Base-by-base conservation (phyloP, 2,329 filamentous ascomycete species). In the Verticillium albo-atrum region DNA sequence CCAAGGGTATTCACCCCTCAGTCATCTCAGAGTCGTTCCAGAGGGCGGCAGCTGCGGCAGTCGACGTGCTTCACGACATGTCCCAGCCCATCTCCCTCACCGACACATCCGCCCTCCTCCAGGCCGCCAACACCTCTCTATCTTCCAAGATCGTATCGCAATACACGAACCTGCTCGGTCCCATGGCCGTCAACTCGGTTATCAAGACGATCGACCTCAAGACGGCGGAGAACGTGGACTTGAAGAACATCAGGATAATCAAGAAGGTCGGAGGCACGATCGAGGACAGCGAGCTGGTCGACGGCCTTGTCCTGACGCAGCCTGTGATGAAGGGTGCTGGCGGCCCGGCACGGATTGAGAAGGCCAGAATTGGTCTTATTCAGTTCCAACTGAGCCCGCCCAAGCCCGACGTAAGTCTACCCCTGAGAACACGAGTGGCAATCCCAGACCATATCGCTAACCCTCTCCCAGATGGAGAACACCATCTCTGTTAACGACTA, bases 401-500 rank as follows among this genome's bases (percentile, higher is more conserved):
- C 2, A 99, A 99, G 79, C 95, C 95, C 67, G 95, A 99, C 76
- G 89, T 92, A 81, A 71, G 87, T 78, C 17, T 23, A 17, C 51
- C 27, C 25, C 27, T 28, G 50, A 35, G 70, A 63, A 59, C 3
- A 34, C 17, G 14, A 10, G 7, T 3, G 20, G n/a, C n/a, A n/a
- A 12, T 14, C 55, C 52, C 20, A n/a, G 30, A 32, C 28, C 47
- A 54, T 7, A 37, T 53, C 47, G 54, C 65, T 67, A 67, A 68
- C 55, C 35, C 57, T 47, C 55, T 58, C 60, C 55, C 67, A 92
- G 87, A 99, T 99, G 95, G 95, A 99, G 81, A 99, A 99, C 79
- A 95, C 96, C 72, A 98, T 99, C 65, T 89, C 96, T 32, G 95
- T 99, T 71, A 99, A 99, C 77, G 95, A 99, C 81, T 99, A 99